Evolutionary conservation across 805 yeast species (phyloP), one percentile per base, ranked within the genome.

Genomic region (Sugiyamaella americana): DNA sequence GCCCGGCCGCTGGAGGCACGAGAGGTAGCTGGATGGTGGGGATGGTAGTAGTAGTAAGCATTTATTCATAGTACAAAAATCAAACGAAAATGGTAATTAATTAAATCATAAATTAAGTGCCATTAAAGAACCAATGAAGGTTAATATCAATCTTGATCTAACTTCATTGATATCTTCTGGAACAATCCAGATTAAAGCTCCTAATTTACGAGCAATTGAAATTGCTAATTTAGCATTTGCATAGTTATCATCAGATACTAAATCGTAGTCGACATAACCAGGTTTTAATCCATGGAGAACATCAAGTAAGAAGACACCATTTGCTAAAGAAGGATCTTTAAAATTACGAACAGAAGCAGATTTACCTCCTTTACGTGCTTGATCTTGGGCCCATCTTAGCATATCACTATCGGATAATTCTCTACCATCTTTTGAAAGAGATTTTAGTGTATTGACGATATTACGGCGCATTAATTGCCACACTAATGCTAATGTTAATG

Each of bases 401-500:
- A 93, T 89, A 63, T 93, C 97, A 29, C 79, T 50, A 69, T 93
- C 98, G 18, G 86, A 69, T 56, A 89, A 70, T 54, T 83, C 88
- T 58, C 78, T 76, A 52, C 94, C 94, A 47, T 79, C 78, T 49
- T 80, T 71, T 3, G 87, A 75, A 54, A 93, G 72, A 37, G 79
- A 74, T 43, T 83, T 75, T 61, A 93, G 75, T 2, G 98, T 93
- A 56, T 81, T 77, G 51, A 82, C 82, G 58, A 93, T 94, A 68
- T 93, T 93, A 65, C 96, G 79, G 65, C 98, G 81, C 98, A 93
- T 93, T 61, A 93, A 76, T 73, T 93, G 98, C 98, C 98, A 93
- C 34, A 91, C 97, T 46, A 93, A 75, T 11, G 93, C 98, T 57
- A 93, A 75, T 0, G 96, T 87, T 58, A 93, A 75, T 43, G 91